phyloP scores from a whole-genome alignment of 2,329 filamentous ascomycete species.

The Macrophomina pseudophaseolina region DNA sequence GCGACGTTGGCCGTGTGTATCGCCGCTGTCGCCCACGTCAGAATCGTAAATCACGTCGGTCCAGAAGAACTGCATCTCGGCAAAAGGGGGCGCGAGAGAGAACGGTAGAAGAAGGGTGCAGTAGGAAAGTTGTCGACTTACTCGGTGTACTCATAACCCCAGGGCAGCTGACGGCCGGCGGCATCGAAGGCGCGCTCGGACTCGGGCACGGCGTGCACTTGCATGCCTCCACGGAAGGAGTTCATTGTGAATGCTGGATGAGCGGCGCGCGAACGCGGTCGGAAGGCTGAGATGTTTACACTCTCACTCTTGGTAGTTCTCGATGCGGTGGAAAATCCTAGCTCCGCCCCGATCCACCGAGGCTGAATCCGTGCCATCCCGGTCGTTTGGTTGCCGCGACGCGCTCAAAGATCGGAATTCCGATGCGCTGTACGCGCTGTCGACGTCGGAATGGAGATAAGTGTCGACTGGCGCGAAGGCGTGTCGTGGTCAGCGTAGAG shows the following conservation, averaged over 20 bases:
- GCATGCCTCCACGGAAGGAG: slow-evolving; percentile 53
- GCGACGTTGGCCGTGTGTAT: slow-evolving; percentile 55
- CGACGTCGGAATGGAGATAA: background rate
- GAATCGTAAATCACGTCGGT: slow-evolving; percentile 33
- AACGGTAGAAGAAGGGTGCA: background rate
- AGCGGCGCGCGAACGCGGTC: slow-evolving; percentile 22
- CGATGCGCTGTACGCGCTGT: background rate
- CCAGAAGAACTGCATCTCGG: slow-evolving; percentile 15
- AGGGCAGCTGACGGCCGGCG: slow-evolving; percentile 65
- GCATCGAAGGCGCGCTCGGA: slow-evolving; percentile 66
- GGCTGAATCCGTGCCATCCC: slow-evolving; percentile 20
- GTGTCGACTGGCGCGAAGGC: background rate
- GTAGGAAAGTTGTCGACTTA: slow-evolving; percentile 44
- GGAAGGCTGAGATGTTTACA: slow-evolving; percentile 16
- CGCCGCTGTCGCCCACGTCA: slow-evolving; percentile 32
- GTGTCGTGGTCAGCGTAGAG: background rate
- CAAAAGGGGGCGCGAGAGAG: slow-evolving; percentile 6
- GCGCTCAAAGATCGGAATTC: background rate
- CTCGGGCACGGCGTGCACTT: slow-evolving; percentile 69
- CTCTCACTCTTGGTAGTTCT: slow-evolving; percentile 9
- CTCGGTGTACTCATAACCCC: slow-evolving; percentile 67
- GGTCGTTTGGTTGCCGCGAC: background rate
- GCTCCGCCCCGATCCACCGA: slow-evolving; percentile 13
- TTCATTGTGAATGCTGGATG: slow-evolving; percentile 22
- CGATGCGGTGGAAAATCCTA: slow-evolving; percentile 21